Conservation (phyloP, 2,329 filamentous ascomycete species). For the Fusarium sublunatum region DNA sequence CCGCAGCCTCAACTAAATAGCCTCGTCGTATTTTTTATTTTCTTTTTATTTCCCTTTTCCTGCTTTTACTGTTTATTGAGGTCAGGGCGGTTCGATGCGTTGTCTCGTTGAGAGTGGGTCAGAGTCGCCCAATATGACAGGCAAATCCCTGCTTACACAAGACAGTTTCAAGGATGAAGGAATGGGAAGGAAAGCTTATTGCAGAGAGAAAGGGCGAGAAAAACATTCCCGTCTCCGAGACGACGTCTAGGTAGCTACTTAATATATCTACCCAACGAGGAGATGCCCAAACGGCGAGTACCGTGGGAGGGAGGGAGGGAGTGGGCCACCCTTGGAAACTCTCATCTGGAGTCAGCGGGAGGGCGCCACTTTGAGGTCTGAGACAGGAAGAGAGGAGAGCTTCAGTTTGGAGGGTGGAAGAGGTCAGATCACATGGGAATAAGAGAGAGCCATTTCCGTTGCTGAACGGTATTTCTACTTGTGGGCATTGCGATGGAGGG, state of each 20-base stretch:
- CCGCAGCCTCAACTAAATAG: constrained; percentile 1
- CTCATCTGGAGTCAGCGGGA: constrained; percentile 26
- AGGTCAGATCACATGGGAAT: constrained; percentile 34
- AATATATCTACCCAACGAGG: background rate
- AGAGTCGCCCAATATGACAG: constrained; percentile 29
- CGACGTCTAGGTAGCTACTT: constrained; percentile 4
- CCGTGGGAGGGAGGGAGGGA: constrained; percentile 8
- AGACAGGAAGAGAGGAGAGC: constrained; percentile 9
- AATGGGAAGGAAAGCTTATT: background rate
- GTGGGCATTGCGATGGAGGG: background rate
- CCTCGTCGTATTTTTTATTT: background rate
- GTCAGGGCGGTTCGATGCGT: constrained; percentile 39
- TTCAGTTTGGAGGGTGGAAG: constrained; percentile 7
- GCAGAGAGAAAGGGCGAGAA: background rate
- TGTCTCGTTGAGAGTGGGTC: constrained; percentile 41
- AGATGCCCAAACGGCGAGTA: constrained; percentile 29
- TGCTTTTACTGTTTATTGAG: constrained; percentile 10
- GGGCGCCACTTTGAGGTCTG: constrained; percentile 23
- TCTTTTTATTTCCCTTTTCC: constrained; percentile 7
- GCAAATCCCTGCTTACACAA: constrained; percentile 30
- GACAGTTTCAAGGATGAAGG: constrained; percentile 10
- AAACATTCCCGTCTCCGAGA: background rate
- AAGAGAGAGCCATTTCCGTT: background rate
- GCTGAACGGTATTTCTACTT: background rate
- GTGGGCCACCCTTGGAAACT: background rate